Conservation (phyloP, 106 monocot genomes). For the Narthecium ossifragum region DNA sequence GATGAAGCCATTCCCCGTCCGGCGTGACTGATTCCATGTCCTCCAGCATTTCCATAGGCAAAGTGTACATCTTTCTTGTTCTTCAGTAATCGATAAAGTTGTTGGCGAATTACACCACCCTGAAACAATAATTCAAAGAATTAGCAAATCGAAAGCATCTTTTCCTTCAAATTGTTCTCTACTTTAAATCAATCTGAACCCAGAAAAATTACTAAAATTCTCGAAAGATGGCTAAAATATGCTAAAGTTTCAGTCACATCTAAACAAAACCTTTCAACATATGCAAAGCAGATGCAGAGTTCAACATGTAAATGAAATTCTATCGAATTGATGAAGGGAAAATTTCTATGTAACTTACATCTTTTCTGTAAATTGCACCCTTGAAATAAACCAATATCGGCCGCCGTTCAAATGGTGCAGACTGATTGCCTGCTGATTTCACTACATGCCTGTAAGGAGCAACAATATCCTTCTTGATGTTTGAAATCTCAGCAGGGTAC, state of each 20-base stretch:
- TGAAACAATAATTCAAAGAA: conserved; percentile 5
- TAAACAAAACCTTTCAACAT: background rate
- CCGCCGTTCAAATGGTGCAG: conserved; percentile 44
- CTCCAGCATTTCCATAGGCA: conserved; percentile 35
- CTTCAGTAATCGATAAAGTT: conserved; percentile 61
- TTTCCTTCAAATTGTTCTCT: too few species aligned
- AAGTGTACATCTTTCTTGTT: conserved; percentile 72
- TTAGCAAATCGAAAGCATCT: background rate
- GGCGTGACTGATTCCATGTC: conserved; percentile 39
- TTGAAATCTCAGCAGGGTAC: conserved; percentile 60
- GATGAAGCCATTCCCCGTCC: conserved; percentile 62
- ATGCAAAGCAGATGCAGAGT: background rate
- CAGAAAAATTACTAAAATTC: too few species aligned
- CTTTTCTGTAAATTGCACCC: conserved; percentile 43
- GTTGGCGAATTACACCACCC: conserved; percentile 64
- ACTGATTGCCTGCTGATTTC: conserved; percentile 25
- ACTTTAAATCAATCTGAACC: too few species aligned
- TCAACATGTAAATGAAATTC: too few species aligned
- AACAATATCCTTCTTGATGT: conserved; percentile 56
- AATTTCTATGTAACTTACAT: conserved; percentile 39
- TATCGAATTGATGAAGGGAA: background rate
- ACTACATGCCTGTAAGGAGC: conserved; percentile 63
- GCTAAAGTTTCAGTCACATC: too few species aligned
- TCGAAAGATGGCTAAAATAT: too few species aligned
- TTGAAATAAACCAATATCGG: conserved; percentile 26